Evolutionary conservation across 345 rosid genomes (phyloP).

Genomic region (Euclidium syriacum): DNA sequence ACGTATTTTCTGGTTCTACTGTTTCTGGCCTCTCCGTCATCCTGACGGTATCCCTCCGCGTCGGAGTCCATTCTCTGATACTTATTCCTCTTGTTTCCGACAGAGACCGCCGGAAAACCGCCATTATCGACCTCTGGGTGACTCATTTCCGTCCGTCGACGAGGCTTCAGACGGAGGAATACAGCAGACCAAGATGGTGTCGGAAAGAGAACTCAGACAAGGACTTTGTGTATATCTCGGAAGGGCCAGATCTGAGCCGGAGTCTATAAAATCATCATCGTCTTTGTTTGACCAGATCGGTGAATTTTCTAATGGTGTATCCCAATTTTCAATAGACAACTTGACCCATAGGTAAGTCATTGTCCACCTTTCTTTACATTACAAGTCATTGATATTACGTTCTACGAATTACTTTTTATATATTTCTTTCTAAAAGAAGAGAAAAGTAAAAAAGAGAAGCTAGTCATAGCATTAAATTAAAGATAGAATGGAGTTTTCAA

Average conservation of each 20-base stretch:
- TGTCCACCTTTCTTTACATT: background rate
- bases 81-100: constrained; percentile 58
- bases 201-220: constrained; percentile 6
- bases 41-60: constrained; percentile 29
- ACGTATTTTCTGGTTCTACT: constrained; percentile 49
- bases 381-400: background rate
- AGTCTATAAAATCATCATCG: background rate
- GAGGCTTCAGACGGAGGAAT: constrained; percentile 7
- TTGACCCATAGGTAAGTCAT: constrained; percentile 7
- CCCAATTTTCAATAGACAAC: constrained; percentile 1
- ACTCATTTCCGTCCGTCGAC: constrained; percentile 31
- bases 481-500: constrained; percentile 16
- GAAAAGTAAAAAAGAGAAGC: background rate
- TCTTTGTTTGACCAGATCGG: constrained; percentile 14
- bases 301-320: constrained; percentile 10
- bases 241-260: constrained; percentile 21
- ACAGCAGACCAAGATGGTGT: constrained; percentile 4
- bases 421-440: no score
- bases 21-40: constrained; percentile 33
- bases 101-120: constrained; percentile 36
- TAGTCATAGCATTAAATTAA: background rate
- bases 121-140: constrained; percentile 47
- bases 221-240: constrained; percentile 1
- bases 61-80: constrained; percentile 75
- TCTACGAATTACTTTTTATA: background rate